Conservation (phyloP, 441 rosid genomes). For the Capsella rubella region DNA sequence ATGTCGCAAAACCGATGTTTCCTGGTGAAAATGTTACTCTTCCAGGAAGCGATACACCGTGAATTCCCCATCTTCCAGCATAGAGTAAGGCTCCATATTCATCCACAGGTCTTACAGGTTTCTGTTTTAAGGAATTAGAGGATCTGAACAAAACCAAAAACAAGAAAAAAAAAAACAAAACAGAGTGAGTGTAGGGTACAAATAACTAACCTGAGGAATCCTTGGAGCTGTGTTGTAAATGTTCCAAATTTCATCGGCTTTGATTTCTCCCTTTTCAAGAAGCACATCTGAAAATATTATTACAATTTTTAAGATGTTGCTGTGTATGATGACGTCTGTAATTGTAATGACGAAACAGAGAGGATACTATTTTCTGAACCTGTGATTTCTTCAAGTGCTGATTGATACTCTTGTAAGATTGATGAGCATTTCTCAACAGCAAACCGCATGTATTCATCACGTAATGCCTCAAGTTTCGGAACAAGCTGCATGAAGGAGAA, state of each 20-base stretch:
- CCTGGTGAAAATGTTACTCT: slow-evolving; percentile 98
- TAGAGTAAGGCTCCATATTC: slow-evolving; percentile 90
- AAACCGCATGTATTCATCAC: slow-evolving; percentile 89
- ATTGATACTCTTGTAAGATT: slow-evolving; percentile 79
- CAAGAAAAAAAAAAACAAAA: background rate
- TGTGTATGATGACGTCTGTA: slow-evolving; percentile 11
- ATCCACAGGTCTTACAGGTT: slow-evolving; percentile 71
- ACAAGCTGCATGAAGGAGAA: slow-evolving; percentile 67
- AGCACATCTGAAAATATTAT: slow-evolving; percentile 69
- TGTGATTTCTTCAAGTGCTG: slow-evolving; percentile 94
- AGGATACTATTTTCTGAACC: slow-evolving; percentile 47
- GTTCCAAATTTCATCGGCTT: slow-evolving; percentile 88
- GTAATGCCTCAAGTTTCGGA: slow-evolving; percentile 90
- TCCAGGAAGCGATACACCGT: slow-evolving; percentile 87
- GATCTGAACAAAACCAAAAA: background rate
- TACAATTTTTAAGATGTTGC: slow-evolving; percentile 12
- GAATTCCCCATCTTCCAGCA: slow-evolving; percentile 97
- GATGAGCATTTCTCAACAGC: slow-evolving; percentile 81
- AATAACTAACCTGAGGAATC: slow-evolving; percentile 69
- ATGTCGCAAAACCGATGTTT: slow-evolving; percentile 91
- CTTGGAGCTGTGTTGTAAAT: slow-evolving; percentile 72
- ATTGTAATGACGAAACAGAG: background rate
- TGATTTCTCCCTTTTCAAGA: slow-evolving; percentile 80
- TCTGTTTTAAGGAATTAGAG: slow-evolving; percentile 47
- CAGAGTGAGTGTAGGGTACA: background rate